Evolutionary conservation across 179 eudicot genomes (phyloP).

Genomic region (Silene noctiflora): DNA sequence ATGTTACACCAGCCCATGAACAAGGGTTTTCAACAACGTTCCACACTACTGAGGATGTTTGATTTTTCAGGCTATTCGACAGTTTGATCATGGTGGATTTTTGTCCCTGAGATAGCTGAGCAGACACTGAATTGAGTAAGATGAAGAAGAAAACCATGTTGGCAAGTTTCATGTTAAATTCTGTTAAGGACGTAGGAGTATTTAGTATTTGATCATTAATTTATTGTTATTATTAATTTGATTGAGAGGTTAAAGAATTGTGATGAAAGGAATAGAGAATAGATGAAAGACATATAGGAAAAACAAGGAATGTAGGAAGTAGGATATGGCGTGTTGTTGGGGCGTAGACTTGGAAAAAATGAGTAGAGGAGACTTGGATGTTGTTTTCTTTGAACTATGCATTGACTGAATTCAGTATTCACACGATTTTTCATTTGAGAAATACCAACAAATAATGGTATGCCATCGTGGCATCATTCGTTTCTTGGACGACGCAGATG

Average conservation of each 20-base stretch:
- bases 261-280: background rate
- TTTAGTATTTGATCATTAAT: background rate
- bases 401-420: background rate
- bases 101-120: slow-evolving; percentile 47
- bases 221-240: background rate
- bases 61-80: slow-evolving; percentile 32
- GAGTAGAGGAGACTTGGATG: background rate
- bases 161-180: slow-evolving; percentile 5
- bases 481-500: too few species aligned
- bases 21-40: slow-evolving; percentile 49
- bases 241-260: background rate
- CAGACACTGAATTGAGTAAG: slow-evolving; percentile 26
- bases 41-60: slow-evolving; percentile 38
- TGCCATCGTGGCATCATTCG: background rate
- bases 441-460: background rate
- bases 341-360: slow-evolving; percentile 9
- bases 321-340: slow-evolving; percentile 7
- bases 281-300: background rate
- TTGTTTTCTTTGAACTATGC: background rate
- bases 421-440: background rate
- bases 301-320: background rate
- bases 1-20: slow-evolving; percentile 63
- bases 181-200: background rate
- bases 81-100: slow-evolving; percentile 42
- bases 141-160: slow-evolving; percentile 24